phyloP scores from a whole-genome alignment of 2,329 filamentous ascomycete species.

The Hymenoscyphus infarciens region DNA sequence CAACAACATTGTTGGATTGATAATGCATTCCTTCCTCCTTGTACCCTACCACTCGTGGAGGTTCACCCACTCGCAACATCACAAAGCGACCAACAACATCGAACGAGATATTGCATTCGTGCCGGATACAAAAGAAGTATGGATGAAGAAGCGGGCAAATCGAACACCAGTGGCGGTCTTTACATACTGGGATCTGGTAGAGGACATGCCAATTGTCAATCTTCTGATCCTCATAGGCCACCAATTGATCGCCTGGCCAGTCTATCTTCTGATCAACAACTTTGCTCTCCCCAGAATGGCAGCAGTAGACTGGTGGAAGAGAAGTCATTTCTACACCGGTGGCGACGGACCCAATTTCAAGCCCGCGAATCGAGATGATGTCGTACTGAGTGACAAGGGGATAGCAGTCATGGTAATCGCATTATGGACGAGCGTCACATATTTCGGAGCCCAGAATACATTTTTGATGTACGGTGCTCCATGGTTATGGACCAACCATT shows the following conservation, averaged over 20 bases:
- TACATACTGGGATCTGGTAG: constrained; percentile 43
- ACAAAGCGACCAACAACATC: constrained; percentile 64
- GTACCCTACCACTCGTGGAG: constrained; percentile 72
- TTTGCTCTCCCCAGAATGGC: constrained; percentile 27
- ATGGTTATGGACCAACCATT: constrained; percentile 68
- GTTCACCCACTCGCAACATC: constrained; percentile 65
- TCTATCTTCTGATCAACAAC: constrained; percentile 58
- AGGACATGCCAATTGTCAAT: constrained; percentile 58
- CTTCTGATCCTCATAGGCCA: constrained; percentile 53
- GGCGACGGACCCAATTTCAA: constrained; percentile 58
- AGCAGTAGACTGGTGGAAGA: constrained; percentile 24
- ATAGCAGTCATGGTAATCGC: constrained; percentile 46
- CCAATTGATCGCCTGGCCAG: constrained; percentile 61
- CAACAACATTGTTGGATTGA: constrained; percentile 61
- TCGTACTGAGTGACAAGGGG: constrained; percentile 58
- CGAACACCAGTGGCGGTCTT: constrained; percentile 10
- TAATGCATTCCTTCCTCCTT: constrained; percentile 61
- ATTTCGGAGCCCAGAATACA: constrained; percentile 53
- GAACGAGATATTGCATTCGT: constrained; percentile 64
- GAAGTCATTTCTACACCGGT: constrained; percentile 50
- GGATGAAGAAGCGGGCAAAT: constrained; percentile 16
- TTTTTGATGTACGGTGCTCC: constrained; percentile 60
- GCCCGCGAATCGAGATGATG: constrained; percentile 49
- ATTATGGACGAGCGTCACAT: constrained; percentile 36
- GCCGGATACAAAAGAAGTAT: constrained; percentile 42